Percentiles rank a stretch among this genome's conserved stretches.
Evolutionary conservation across 1,284 basidiomycete genomes (phyloP).

Genomic region (Coriolopsis trogii): DNA sequence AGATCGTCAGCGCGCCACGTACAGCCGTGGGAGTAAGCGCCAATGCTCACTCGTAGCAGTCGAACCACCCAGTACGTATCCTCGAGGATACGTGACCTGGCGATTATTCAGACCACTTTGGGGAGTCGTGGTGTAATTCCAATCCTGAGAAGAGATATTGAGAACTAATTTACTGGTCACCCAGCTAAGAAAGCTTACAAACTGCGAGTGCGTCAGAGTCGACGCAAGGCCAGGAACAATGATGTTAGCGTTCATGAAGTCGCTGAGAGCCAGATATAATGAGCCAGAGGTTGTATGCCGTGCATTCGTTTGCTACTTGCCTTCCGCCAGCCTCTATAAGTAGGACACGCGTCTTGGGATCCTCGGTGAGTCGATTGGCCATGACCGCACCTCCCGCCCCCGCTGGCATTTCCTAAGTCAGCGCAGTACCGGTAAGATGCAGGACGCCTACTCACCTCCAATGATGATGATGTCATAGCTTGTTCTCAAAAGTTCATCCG

Average conservation of each 20-base stretch:
- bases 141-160: not conserved
- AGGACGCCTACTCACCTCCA: constrained; percentile 6
- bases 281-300: not conserved
- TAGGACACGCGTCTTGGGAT: constrained; percentile 20
- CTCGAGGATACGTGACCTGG: constrained; percentile 23
- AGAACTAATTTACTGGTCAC: too few species aligned
- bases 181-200: not conserved
- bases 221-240: not conserved
- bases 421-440: not conserved
- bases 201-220: constrained; percentile 1
- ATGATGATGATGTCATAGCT: constrained; percentile 18
- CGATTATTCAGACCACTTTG: constrained; percentile 33
- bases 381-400: constrained; percentile 28
- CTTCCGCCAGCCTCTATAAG: constrained; percentile 32
- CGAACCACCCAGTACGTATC: constrained; percentile 28
- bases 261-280: not conserved
- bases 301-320: not conserved
- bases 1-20: not conserved
- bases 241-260: constrained; percentile 7
- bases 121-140: constrained; percentile 25
- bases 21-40: constrained; percentile 16
- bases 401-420: not conserved
- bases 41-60: constrained; percentile 25
- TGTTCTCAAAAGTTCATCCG: not conserved
- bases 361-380: constrained; percentile 32